A percentile compares a stretch with the other conserved stretches of the same genome.
These are phyloP conservation scores for Aspergillus fumigatiaffinis DNA, from an alignment of 2,329 filamentous ascomycete genomes.

Conservation along the genomic window DNA sequence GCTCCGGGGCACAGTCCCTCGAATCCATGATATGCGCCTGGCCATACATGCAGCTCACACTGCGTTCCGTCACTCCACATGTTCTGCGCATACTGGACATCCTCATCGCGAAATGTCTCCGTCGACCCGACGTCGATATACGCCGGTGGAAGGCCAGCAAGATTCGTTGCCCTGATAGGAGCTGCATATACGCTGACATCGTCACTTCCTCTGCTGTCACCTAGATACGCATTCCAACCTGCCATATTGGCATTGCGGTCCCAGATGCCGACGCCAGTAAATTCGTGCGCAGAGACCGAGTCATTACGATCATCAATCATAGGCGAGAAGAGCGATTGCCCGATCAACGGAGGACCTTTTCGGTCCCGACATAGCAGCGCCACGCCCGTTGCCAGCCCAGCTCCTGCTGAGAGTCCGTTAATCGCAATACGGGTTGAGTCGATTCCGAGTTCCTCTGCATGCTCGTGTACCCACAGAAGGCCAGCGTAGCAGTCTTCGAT, in stretches of 20 bases:
- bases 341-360: slow-evolving; percentile 31
- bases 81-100: slow-evolving; percentile 5
- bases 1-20: not conserved
- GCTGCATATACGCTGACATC: slow-evolving; percentile 24
- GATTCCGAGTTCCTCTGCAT: slow-evolving; percentile 38
- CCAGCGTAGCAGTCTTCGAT: slow-evolving; percentile 42
- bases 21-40: slow-evolving; percentile 10
- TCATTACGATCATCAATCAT: slow-evolving; percentile 41
- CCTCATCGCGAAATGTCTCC: slow-evolving; percentile 13
- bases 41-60: slow-evolving; percentile 15
- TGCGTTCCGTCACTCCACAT: slow-evolving; percentile 8
- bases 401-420: slow-evolving; percentile 55
- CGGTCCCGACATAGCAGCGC: slow-evolving; percentile 47
- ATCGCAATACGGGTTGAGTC: slow-evolving; percentile 49
- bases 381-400: slow-evolving; percentile 53
- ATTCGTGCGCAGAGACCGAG: slow-evolving; percentile 4
- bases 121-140: slow-evolving; percentile 13
- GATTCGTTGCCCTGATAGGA: slow-evolving; percentile 4
- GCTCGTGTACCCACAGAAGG: slow-evolving; percentile 29
- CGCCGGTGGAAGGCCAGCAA: slow-evolving; percentile 3
- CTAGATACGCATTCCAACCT: slow-evolving; percentile 20
- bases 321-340: slow-evolving; percentile 39
- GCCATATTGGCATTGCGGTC: slow-evolving; percentile 16
- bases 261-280: slow-evolving; percentile 12
- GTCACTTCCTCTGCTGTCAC: slow-evolving; percentile 20